phyloP scores from a whole-genome alignment of 1,139 yeast genomes.

The Lodderomyces parapsilosis region DNA sequence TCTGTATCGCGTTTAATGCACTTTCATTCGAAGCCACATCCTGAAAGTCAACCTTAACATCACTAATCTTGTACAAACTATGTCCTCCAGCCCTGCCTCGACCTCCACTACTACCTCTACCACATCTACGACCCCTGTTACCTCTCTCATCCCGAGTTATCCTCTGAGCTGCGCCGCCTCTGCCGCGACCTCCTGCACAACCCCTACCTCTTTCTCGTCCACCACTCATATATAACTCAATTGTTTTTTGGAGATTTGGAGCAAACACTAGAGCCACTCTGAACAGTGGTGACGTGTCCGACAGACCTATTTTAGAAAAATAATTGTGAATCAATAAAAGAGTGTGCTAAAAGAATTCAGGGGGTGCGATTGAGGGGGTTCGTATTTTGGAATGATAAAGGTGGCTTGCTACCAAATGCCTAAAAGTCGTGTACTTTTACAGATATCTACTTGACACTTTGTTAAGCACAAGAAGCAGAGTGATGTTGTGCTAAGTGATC shows the following conservation, averaged over 20 bases:
- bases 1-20: slow-evolving; percentile 3
- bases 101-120: slow-evolving; percentile 1
- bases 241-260: not conserved
- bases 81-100: not conserved
- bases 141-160: not conserved
- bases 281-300: too few species aligned
- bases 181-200: not conserved
- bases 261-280: too few species aligned
- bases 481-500: too few species aligned
- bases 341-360: too few species aligned
- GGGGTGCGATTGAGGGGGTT: too few species aligned
- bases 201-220: not conserved
- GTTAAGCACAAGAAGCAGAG: too few species aligned
- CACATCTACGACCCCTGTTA: not conserved
- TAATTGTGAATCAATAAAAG: too few species aligned
- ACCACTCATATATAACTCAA: not conserved
- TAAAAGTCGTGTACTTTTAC: too few species aligned
- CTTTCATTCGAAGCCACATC: not conserved
- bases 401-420: too few species aligned
- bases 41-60: not conserved
- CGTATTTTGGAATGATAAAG: too few species aligned
- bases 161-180: not conserved
- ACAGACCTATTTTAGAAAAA: too few species aligned
- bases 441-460: too few species aligned
- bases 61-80: not conserved